Evolutionary conservation across 345 rosid species (phyloP).

Genomic region (Excoecaria cochinchinensis): DNA sequence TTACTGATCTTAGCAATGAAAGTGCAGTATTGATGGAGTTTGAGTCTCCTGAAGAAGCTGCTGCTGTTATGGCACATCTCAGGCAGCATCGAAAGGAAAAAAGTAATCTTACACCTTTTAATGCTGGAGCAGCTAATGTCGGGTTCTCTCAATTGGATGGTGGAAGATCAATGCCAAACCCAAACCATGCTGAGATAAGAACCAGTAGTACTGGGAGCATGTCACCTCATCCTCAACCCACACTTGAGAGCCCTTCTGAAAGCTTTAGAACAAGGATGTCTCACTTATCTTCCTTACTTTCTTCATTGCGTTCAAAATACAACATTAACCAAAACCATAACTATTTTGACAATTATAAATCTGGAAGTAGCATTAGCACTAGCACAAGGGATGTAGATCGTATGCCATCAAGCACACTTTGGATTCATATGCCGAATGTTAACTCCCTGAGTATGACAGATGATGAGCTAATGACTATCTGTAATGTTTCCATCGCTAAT

Average conservation of each 20-base stretch:
- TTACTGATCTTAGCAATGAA: conserved; percentile 72
- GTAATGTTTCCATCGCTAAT: conserved; percentile 39
- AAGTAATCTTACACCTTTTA: conserved; percentile 42
- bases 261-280: conserved; percentile 43
- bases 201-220: conserved; percentile 39
- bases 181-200: conserved; percentile 39
- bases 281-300: conserved; percentile 44
- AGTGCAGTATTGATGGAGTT: conserved; percentile 87
- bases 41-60: conserved; percentile 89
- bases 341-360: conserved; percentile 26
- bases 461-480: conserved; percentile 48
- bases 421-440: conserved; percentile 40
- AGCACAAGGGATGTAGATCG: conserved; percentile 32
- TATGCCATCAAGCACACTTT: conserved; percentile 38
- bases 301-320: conserved; percentile 45
- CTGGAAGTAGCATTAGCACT: conserved; percentile 25
- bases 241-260: conserved; percentile 46
- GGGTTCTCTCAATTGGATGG: conserved; percentile 60
- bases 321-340: conserved; percentile 28
- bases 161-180: conserved; percentile 46
- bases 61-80: conserved; percentile 79
- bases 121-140: conserved; percentile 42
- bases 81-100: conserved; percentile 65
- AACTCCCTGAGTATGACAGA: conserved; percentile 37
- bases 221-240: conserved; percentile 47